Percentiles rank a stretch among this genome's conserved stretches.
Evolutionary conservation across 1,284 basidiomycete genomes (phyloP).

Genomic region (Laetiporus sulphureus): DNA sequence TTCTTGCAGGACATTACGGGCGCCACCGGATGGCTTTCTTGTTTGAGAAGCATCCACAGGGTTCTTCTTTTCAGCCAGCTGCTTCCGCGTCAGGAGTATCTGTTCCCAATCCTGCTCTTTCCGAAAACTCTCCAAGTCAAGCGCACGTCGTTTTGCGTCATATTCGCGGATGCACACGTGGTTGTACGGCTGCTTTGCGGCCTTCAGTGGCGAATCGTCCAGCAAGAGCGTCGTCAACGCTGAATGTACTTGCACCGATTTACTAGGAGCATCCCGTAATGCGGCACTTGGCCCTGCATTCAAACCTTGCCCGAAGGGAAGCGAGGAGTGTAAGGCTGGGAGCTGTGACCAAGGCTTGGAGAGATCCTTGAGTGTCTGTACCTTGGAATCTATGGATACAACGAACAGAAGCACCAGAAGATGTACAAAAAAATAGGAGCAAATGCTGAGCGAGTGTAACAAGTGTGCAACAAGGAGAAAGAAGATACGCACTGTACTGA

Average conservation of each 20-base stretch:
- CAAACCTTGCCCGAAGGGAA: too few species aligned
- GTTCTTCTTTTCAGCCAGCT: conserved; percentile 3
- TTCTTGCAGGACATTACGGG: neutral
- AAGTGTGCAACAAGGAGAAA: neutral
- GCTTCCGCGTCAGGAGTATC: conserved; percentile 9
- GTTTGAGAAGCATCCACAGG: too few species aligned
- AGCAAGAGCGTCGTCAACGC: conserved; percentile 69
- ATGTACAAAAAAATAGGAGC: conserved; percentile 9
- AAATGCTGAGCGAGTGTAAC: neutral
- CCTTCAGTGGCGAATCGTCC: conserved; percentile 78
- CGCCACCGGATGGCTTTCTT: too few species aligned
- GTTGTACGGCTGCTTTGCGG: conserved; percentile 73
- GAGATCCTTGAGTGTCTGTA: conserved; percentile 73
- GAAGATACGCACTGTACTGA: conserved; percentile 46
- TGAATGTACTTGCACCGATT: conserved; percentile 36
- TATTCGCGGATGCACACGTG: conserved; percentile 75
- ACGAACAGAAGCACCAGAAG: neutral
- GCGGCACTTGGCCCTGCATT: conserved; percentile 14
- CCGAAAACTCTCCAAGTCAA: conserved; percentile 34
- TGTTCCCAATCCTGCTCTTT: conserved; percentile 16
- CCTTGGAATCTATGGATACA: conserved; percentile 44
- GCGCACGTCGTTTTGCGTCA: conserved; percentile 34
- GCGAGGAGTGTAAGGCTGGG: conserved; percentile 12
- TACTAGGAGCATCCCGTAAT: conserved; percentile 12
- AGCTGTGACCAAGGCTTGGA: conserved; percentile 64